These are phyloP conservation scores for Geosmithia flava DNA, from an alignment of 2,329 filamentous ascomycete genomes.

Conservation along the genomic window DNA sequence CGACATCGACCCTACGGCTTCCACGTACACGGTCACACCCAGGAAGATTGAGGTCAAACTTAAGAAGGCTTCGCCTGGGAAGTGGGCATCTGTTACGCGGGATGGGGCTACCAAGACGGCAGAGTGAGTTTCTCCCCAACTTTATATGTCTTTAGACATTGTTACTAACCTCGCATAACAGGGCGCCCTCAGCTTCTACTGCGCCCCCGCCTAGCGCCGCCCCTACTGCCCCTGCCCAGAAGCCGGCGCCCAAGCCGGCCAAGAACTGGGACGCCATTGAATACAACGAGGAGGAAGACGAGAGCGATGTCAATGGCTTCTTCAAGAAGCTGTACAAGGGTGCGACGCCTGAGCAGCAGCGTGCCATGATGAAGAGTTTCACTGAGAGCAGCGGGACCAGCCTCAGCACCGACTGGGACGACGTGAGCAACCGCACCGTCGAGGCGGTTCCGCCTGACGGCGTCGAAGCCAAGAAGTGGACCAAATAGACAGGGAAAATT, in stretches of 20 bases:
- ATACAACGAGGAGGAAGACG: constrained; percentile 42
- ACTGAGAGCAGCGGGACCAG: constrained; percentile 87
- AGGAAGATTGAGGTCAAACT: constrained; percentile 73
- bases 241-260: constrained; percentile 14
- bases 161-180: not conserved
- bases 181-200: too few species aligned
- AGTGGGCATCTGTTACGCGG: constrained; percentile 42
- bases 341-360: constrained; percentile 65
- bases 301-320: constrained; percentile 61
- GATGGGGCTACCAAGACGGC: not conserved
- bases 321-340: constrained; percentile 82
- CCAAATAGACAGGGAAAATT: constrained; percentile 3
- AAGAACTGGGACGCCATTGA: constrained; percentile 79
- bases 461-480: constrained; percentile 65
- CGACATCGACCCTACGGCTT: constrained; percentile 47
- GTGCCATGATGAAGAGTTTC: constrained; percentile 98
- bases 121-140: not conserved
- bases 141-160: not conserved
- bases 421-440: constrained; percentile 62
- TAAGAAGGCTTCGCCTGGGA: constrained; percentile 53
- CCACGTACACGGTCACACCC: constrained; percentile 52
- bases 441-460: constrained; percentile 65
- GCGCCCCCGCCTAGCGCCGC: constrained; percentile 1
- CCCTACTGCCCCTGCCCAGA: constrained; percentile 1
- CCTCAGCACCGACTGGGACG: constrained; percentile 82